phyloP scores from a whole-genome alignment of 129 eudicot genomes.

The Heracleum sosnowskyi region DNA sequence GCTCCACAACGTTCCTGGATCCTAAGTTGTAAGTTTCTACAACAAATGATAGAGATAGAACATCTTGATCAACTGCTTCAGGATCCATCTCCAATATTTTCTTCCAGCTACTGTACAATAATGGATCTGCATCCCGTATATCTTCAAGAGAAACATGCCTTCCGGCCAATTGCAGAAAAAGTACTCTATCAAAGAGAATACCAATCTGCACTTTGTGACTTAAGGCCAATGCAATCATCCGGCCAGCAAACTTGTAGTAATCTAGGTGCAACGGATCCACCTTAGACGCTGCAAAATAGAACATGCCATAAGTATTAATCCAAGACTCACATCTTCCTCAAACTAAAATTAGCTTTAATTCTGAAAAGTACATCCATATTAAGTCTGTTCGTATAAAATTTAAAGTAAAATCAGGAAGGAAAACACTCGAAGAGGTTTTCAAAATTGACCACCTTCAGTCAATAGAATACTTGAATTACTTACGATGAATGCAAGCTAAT shows the following conservation, averaged over 20 bases:
- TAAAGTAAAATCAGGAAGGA: not conserved
- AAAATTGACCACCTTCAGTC: too few relatives aligned
- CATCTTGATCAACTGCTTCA: constrained; percentile 39
- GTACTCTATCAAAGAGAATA: constrained; percentile 42
- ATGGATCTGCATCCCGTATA: constrained; percentile 52
- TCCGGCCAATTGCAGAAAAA: constrained; percentile 43
- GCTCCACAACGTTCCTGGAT: constrained; percentile 37
- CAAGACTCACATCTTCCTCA: not conserved
- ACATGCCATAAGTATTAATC: not conserved
- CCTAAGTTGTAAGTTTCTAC: constrained; percentile 41
- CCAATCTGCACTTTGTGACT: constrained; percentile 55
- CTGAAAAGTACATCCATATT: too few relatives aligned
- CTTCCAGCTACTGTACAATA: constrained; percentile 41
- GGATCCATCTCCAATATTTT: constrained; percentile 52
- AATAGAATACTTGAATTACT: too few relatives aligned
- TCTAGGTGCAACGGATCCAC: constrained; percentile 41
- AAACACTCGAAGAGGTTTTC: too few relatives aligned
- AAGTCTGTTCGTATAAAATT: too few relatives aligned
- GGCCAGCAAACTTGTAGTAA: constrained; percentile 45
- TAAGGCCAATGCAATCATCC: constrained; percentile 49
- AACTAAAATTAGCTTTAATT: too few relatives aligned
- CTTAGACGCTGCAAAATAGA: constrained; percentile 42
- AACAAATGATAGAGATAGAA: constrained; percentile 43
- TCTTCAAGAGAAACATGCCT: constrained; percentile 34
- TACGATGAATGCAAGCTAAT: too few relatives aligned